phyloP scores from a whole-genome alignment of 306 rosid genomes.

The Vicia faba region DNA sequence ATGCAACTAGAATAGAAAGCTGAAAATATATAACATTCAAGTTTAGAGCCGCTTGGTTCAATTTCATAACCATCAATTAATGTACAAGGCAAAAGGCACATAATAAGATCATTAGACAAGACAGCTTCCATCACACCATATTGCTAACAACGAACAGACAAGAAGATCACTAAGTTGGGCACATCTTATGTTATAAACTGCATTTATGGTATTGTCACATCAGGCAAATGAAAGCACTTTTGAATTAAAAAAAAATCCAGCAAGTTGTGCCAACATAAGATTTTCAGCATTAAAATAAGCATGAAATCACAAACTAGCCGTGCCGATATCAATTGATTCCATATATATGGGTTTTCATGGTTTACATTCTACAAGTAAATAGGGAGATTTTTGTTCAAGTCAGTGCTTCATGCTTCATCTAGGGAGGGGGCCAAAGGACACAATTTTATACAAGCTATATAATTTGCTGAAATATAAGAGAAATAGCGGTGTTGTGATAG shows the following conservation, averaged over 20 bases:
- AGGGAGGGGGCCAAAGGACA: background rate
- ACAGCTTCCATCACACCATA: constrained; percentile 22
- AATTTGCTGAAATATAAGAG: background rate
- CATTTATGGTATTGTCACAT: background rate
- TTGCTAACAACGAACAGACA: constrained; percentile 20
- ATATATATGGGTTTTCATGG: background rate
- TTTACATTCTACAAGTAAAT: constrained; percentile 22
- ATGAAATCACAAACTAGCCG: constrained; percentile 21
- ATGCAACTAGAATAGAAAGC: constrained; percentile 87
- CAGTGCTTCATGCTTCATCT: constrained; percentile 10
- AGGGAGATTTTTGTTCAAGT: background rate
- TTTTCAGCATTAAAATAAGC: constrained; percentile 7
- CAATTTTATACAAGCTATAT: background rate
- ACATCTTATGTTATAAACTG: background rate
- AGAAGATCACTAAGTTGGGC: background rate
- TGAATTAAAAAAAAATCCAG: background rate
- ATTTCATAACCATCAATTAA: constrained; percentile 12
- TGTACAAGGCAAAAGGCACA: constrained; percentile 15
- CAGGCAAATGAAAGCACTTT: constrained; percentile 1
- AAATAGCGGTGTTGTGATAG: background rate
- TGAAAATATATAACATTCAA: constrained; percentile 48
- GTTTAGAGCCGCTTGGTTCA: constrained; percentile 43
- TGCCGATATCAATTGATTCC: constrained; percentile 16
- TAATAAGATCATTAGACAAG: constrained; percentile 33
- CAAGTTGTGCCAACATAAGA: background rate